phyloP scores from a whole-genome alignment of 495 filamentous ascomycete genomes.

The Ramalina peruviana region DNA sequence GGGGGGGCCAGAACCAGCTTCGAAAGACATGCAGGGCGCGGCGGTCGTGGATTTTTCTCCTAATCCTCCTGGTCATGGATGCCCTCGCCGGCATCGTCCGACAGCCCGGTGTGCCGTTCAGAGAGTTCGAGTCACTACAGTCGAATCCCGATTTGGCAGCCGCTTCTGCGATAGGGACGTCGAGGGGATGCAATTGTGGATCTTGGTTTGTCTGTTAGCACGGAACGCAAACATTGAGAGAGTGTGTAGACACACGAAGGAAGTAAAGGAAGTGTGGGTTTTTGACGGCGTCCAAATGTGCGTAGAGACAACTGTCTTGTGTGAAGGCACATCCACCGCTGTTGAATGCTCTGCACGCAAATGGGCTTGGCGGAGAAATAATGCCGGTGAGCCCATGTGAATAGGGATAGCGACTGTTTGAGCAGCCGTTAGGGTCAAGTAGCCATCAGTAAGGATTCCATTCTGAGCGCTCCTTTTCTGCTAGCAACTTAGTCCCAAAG shows the following conservation, averaged over 20 bases:
- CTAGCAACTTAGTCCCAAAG: no score
- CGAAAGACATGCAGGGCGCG: no score
- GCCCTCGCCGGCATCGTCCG: no score
- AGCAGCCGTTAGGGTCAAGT: no score
- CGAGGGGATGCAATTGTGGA: conserved; percentile 1
- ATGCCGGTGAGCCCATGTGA: conserved; percentile 1
- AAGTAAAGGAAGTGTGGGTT: not conserved
- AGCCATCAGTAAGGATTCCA: no score
- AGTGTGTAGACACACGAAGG: not conserved
- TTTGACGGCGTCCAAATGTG: not conserved
- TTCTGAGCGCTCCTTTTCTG: no score
- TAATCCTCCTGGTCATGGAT: no score
- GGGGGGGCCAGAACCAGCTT: no score
- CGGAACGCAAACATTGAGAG: not conserved
- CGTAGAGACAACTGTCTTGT: conserved; percentile 5
- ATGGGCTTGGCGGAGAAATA: conserved; percentile 7
- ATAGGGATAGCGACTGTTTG: conserved; percentile 1
- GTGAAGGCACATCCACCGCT: not conserved
- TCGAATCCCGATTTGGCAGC: conserved; percentile 13
- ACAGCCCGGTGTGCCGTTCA: not conserved
- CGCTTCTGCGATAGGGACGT: conserved; percentile 11
- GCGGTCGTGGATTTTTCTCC: no score
- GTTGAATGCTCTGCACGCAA: conserved; percentile 7
- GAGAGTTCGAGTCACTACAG: conserved; percentile 6
- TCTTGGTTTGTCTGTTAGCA: not conserved